A percentile compares a stretch with the other conserved stretches of the same genome.
Conservation (phyloP, 2,329 filamentous ascomycete genomes). For the Calonectria leucothoes region DNA sequence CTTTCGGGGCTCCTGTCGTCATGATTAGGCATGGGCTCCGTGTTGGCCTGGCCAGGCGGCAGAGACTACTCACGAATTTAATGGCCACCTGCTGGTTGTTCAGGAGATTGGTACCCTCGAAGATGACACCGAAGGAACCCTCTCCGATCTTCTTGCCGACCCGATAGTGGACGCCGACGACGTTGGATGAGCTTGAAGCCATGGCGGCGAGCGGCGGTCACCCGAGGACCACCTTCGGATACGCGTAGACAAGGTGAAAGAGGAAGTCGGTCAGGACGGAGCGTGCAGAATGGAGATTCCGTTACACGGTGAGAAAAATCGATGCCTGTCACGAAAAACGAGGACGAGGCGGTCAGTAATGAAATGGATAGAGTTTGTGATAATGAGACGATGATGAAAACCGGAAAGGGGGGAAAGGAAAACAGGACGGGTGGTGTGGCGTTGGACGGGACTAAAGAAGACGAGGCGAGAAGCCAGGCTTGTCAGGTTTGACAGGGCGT, state of each 20-base stretch:
- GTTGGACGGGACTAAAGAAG: constrained; percentile 36
- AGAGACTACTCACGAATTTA: constrained; percentile 82
- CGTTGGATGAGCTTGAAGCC: constrained; percentile 93
- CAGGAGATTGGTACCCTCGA: constrained; percentile 97
- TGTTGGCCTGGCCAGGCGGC: background rate
- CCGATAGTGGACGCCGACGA: constrained; percentile 98
- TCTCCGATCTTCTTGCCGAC: constrained; percentile 99
- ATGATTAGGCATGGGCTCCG: constrained; percentile 1
- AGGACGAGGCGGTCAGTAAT: constrained; percentile 35
- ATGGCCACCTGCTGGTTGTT: constrained; percentile 99
- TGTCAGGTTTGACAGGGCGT: constrained; percentile 32
- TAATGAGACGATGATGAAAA: constrained; percentile 18
- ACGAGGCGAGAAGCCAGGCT: constrained; percentile 35
- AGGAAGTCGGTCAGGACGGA: constrained; percentile 25
- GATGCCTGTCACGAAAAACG: constrained; percentile 35
- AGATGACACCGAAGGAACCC: constrained; percentile 98
- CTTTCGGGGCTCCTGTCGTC: constrained; percentile 90
- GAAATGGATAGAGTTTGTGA: constrained; percentile 27
- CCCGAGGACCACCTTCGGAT: constrained; percentile 37
- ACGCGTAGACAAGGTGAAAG: constrained; percentile 28
- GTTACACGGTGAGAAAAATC: constrained; percentile 25
- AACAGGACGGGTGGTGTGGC: constrained; percentile 34
- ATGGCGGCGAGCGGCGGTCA: constrained; percentile 58
- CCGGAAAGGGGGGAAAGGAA: constrained; percentile 24
- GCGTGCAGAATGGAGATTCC: constrained; percentile 28